phyloP scores from a whole-genome alignment of 306 rosid genomes.

The Quillaja saponaria region DNA sequence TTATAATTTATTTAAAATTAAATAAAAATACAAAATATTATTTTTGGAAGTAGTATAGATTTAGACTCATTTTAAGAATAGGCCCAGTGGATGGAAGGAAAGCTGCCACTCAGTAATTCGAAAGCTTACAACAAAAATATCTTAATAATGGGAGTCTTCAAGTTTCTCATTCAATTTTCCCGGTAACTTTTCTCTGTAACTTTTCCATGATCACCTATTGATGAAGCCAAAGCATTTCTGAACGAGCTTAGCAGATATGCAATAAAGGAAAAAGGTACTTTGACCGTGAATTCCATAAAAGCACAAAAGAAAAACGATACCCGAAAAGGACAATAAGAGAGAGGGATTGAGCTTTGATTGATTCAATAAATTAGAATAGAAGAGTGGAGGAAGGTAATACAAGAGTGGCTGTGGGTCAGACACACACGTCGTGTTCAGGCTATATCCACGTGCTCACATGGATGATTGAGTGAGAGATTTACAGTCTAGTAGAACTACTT shows the following conservation, averaged over 20 bases:
- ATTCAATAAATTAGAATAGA: conserved; percentile 31
- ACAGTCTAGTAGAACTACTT: conserved; percentile 15
- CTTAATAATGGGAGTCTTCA: too few relatives aligned
- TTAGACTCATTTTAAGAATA: too few relatives aligned
- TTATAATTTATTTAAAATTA: too few relatives aligned
- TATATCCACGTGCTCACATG: conserved; percentile 98
- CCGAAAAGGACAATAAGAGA: conserved; percentile 25
- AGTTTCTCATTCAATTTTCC: conserved; percentile 3
- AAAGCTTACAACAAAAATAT: too few relatives aligned
- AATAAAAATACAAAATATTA: too few relatives aligned
- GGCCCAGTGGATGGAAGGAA: too few relatives aligned
- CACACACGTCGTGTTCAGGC: conserved; percentile 89
- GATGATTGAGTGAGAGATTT: conserved; percentile 41
- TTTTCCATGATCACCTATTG: conserved; percentile 39
- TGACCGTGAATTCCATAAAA: conserved; percentile 60
- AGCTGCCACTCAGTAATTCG: too few relatives aligned
- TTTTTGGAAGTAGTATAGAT: too few relatives aligned
- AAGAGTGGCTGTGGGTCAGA: conserved; percentile 67
- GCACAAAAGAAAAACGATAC: conserved; percentile 8
- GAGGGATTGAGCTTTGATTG: neutral
- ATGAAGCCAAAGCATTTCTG: conserved; percentile 34
- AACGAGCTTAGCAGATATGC: conserved; percentile 18
- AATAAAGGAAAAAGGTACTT: conserved; percentile 27
- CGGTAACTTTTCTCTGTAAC: conserved; percentile 17
- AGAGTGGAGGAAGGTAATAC: conserved; percentile 9